Conservation (phyloP, 202 grass and related monocot species). For the Hordeum pubiflorum region DNA sequence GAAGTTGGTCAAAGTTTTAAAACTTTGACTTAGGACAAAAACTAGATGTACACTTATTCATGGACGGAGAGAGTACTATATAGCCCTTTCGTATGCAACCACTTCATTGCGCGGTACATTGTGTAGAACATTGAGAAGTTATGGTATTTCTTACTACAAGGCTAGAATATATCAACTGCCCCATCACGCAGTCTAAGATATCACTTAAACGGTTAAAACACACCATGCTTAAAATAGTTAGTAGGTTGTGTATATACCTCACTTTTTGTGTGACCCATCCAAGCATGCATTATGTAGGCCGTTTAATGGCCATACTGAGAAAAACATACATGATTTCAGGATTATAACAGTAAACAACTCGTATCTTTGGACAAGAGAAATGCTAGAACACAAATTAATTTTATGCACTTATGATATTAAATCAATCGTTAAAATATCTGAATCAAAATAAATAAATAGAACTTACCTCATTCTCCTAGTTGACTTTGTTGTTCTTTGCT, state of each 20-base stretch:
- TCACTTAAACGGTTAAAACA: background rate
- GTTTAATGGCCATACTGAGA: background rate
- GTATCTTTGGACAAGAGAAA: background rate
- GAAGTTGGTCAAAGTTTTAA: no score
- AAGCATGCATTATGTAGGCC: background rate
- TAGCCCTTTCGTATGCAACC: background rate
- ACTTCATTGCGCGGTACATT: background rate
- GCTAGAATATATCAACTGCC: background rate
- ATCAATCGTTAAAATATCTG: background rate
- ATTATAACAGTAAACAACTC: background rate
- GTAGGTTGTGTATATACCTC: background rate
- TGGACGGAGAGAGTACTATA: no score
- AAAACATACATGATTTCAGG: no score
- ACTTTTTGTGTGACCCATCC: background rate
- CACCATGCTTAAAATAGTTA: background rate
- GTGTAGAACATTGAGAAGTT: background rate
- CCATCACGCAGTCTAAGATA: background rate
- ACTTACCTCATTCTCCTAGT: slow-evolving; percentile 62
- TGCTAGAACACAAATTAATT: background rate
- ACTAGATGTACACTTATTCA: no score
- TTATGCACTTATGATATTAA: background rate
- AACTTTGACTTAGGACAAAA: no score
- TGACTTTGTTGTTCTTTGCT: background rate
- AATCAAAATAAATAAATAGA: background rate
- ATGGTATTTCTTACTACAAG: slow-evolving; percentile 2